These are phyloP conservation scores for Elaeis guineensis DNA, from an alignment of 176 grass and related monocot genomes.

Conservation along the genomic window DNA sequence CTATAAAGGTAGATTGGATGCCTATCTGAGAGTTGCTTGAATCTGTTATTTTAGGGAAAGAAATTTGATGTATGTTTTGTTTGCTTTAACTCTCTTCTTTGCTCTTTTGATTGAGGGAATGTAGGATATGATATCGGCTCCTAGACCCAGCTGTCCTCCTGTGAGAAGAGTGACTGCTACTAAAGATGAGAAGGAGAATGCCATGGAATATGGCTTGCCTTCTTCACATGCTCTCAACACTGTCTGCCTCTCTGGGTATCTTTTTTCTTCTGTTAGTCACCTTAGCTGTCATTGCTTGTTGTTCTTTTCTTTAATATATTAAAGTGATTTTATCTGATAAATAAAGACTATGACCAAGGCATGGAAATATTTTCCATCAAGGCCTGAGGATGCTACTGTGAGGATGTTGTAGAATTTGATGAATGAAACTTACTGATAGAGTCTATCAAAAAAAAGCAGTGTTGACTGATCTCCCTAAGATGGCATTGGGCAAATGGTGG, in stretches of 20 bases:
- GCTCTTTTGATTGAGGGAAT: neutral
- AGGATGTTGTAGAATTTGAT: too few species aligned
- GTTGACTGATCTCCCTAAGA: too few species aligned
- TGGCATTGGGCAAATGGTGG: too few species aligned
- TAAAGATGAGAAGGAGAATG: slow-evolving; percentile 86
- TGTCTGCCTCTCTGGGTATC: slow-evolving; percentile 82
- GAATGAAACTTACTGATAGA: too few species aligned
- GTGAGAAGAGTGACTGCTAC: slow-evolving; percentile 81
- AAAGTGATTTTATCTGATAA: neutral
- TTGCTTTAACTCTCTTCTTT: neutral
- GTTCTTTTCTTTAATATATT: neutral
- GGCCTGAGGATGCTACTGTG: too few species aligned
- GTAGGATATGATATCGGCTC: slow-evolving; percentile 78
- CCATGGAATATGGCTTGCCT: slow-evolving; percentile 93
- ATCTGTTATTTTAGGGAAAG: neutral
- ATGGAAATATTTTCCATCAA: too few species aligned
- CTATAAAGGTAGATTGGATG: slow-evolving; percentile 49
- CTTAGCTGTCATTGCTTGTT: too few species aligned
- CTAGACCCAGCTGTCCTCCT: slow-evolving; percentile 82
- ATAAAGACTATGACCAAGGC: too few species aligned
- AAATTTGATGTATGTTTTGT: neutral
- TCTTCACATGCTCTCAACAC: slow-evolving; percentile 90
- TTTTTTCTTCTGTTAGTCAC: slow-evolving; percentile 5
- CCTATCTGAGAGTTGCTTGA: neutral
- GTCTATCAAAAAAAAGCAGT: too few species aligned